Percentiles rank a stretch among this genome's conserved stretches.
Conservation (phyloP, 495 filamentous ascomycete species). For the Bathelium albidoporum region DNA sequence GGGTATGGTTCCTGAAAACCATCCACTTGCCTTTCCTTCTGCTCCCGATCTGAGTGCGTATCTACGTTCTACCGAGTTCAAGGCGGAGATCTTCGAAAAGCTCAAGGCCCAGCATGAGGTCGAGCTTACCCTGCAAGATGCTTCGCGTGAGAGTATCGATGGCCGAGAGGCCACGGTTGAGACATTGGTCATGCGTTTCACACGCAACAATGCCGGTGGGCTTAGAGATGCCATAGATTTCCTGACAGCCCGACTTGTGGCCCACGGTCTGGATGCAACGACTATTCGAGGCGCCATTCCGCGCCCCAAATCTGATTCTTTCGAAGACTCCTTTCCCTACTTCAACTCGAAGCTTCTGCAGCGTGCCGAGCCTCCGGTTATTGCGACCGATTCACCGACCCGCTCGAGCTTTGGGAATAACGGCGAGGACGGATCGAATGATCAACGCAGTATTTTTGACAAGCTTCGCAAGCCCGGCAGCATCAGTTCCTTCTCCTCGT, state of each 20-base stretch:
- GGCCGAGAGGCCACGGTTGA: conserved; percentile 31
- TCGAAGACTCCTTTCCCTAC: conserved; percentile 90
- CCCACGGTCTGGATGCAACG: conserved; percentile 71
- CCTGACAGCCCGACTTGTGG: conserved; percentile 69
- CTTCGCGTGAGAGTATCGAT: conserved; percentile 23
- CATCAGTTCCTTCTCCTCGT: conserved; percentile 85
- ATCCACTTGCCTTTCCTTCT: conserved; percentile 76
- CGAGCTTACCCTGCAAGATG: conserved; percentile 54
- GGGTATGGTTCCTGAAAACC: conserved; percentile 94
- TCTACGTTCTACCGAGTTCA: conserved; percentile 68
- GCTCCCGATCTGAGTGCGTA: conserved; percentile 63
- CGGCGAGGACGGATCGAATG: conserved; percentile 34
- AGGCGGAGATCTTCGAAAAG: conserved; percentile 66
- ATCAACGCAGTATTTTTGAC: conserved; percentile 74
- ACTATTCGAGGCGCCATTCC: conserved; percentile 88
- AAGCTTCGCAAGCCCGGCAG: conserved; percentile 84
- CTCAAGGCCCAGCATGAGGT: conserved; percentile 86
- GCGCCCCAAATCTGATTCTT: conserved; percentile 94
- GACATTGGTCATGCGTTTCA: conserved; percentile 62
- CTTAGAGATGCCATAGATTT: conserved; percentile 95
- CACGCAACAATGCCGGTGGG: conserved; percentile 91
- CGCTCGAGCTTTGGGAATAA: conserved; percentile 70
- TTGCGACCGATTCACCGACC: conserved; percentile 73
- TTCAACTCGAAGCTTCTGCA: conserved; percentile 95
- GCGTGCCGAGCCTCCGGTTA: conserved; percentile 65